Evolutionary conservation across 2,329 filamentous ascomycete species (phyloP), one percentile per base, ranked within the genome.

Genomic region (Fusarium metavorans): DNA sequence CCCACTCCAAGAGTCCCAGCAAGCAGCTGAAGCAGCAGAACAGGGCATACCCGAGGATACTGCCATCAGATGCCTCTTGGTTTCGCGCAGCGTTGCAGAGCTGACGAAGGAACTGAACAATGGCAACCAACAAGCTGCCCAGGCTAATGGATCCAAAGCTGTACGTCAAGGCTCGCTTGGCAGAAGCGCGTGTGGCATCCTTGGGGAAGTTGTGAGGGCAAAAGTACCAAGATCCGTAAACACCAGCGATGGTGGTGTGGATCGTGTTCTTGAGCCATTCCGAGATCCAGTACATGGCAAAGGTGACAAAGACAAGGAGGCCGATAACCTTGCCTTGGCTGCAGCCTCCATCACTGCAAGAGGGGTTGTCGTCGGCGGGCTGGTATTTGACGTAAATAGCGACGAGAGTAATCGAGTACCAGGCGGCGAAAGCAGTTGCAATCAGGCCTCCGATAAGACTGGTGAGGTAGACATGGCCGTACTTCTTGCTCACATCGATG

Each of bases 161-260:
- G 85, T 97, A 97, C 1, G 96, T 98, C 71, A 97, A 87, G 1
- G 95, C 91, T 16, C 96, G 91, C 77, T 90, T 92, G 74, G 97
- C 89, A 0, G 96, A 94, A n/a, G 94, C 94, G 14, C 95, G 90
- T 0, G 96, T 98, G 1, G 94, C 92, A 13, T 92, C 92, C 72
- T 89, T 92, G 34, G 95, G 95, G 78, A 94, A 93, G 50, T 91
- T 89, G 67, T 87, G 84, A 0, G 90, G 83, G 73, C 90, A 93
- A 81, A 97, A 98, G 85, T 97, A 98, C 96, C 96, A 98, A 1
- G 93, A 93, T 1, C 95, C 95, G 78, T 97, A 98, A 0, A 98
- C 92, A 0, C 96, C 95, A 0, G 95, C 93, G 68, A 98, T 93
- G 27, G 92, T 95, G 2, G 93, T 93, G 81, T 98, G 95, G 56